Evolutionary conservation across 2,329 filamentous ascomycete species (phyloP), one percentile per base, ranked within the genome.

Genomic region (Samsoniella hepiali): DNA sequence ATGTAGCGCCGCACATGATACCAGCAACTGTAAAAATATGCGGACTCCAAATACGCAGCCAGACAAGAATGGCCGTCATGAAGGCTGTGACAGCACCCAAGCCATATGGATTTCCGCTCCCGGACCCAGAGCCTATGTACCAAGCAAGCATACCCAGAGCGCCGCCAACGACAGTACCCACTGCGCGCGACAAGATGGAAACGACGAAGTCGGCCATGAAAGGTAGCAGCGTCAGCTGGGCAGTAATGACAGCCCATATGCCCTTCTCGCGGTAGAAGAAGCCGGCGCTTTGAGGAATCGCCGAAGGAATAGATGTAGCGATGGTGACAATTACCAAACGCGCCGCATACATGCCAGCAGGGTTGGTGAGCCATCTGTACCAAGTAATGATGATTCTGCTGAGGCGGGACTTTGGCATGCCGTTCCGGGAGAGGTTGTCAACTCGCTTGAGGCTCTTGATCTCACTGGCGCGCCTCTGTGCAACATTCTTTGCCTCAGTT

Each of bases 241-340:
- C 81, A 70, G 80, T 83, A 47, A 84, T 82, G 11, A 83, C 69
- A 0, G 73, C 79, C 82, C 82, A 84, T 0, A 84, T 71, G 0
- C 82, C 80, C 67, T 81, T 82, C 63, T 83, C 76, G 3, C 80
- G 75, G 58, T 82, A 83, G 65, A 77, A 83, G 67, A 84, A 84
- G 1, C 78, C 80, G 0, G 81, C 76, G 1, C 74, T 75, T 27
- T 70, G 68, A 0, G 79, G 77, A 3, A 84, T 72, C 0, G 73
- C 73, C 0, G 77, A 74, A 0, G 81, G 77, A 4, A 83, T 77
- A 0, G 72, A 69, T 0, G 76, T 69, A 0, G 76, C 80, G 10
- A 83, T 71, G 0, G 81, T 82, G 1, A 81, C 77, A 8, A 78
- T 65, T 0, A 82, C 78, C 72, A 82, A 76, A 3, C 81, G 77